Evolutionary conservation across 208 protist genomes (phyloP), one percentile per base, ranked within the genome.

Genomic region (Trypanosoma caninum): DNA sequence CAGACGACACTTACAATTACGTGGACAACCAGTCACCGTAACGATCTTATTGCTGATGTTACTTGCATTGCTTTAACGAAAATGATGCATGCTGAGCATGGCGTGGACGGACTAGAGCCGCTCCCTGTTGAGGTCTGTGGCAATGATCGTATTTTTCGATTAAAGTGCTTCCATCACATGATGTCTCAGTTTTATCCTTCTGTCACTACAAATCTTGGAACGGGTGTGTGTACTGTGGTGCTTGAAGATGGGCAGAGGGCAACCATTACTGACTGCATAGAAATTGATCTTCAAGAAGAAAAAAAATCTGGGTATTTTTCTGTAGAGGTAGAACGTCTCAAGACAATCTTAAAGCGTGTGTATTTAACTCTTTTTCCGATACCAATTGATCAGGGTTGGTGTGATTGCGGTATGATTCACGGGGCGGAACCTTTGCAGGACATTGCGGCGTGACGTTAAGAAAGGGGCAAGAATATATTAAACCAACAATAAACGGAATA

Each of bases 91-190:
- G 72, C 85, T 28, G 64, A 74, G 54, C 65, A 75, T 44, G 74
- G 76, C 20, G 68, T 51, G 8, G 57, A 68, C 14, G 66, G 65
- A 18, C 72, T 79, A 35, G 80, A 81, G 53, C 69, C 85, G 7
- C 77, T 93, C 48, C 90, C 87, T 37, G 84, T 84, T 11, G 87
- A 92, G 58, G 77, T 93, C 33, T 71, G 73, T 18, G 80, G 82
- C 1, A 78, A 89, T 71, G 90, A 96, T 73, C 70, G 72, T 34
- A 55, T 96, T 20, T 96, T 96, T 60, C 82, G 90, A 31, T 64
- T 94, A 51, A 94, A 93, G 69, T 96, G 90, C 68, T 94, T 96
- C 41, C 90, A 96, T 64, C 84, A 94, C 68, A 96, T 96, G 85
- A 78, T 96, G 62, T 76, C 86, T 20, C 89, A 95, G 73, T 92